Evolutionary conservation across 345 rosid genomes (phyloP).

Genomic region (Citrus inodora): DNA sequence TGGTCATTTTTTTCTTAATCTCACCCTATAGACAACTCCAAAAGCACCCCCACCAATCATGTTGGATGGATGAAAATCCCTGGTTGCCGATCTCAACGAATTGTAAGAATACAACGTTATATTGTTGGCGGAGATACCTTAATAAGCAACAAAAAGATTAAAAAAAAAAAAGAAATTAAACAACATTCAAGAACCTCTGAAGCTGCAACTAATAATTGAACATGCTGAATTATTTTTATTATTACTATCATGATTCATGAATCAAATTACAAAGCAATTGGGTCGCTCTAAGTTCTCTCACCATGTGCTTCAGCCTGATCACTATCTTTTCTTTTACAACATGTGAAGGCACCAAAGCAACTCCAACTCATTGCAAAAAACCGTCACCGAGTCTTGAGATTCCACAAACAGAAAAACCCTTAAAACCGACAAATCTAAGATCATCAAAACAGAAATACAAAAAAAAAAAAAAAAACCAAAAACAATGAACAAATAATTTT

Average conservation of each 20-base stretch:
- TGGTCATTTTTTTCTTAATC: slow-evolving; percentile 2
- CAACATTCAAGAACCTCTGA: slow-evolving; percentile 8
- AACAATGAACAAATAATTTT: neutral
- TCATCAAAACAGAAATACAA: neutral
- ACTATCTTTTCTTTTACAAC: slow-evolving; percentile 33
- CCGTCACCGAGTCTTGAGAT: neutral
- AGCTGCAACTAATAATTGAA: neutral
- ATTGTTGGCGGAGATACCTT: slow-evolving; percentile 64
- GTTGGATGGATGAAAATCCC: slow-evolving; percentile 58
- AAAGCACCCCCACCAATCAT: slow-evolving; percentile 79
- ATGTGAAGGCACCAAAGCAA: slow-evolving; percentile 45
- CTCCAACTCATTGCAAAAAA: slow-evolving; percentile 44
- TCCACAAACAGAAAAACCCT: slow-evolving; percentile 8
- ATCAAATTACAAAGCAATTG: neutral
- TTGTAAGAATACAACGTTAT: slow-evolving; percentile 70
- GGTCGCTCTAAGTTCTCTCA: slow-evolving; percentile 14
- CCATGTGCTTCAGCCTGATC: slow-evolving; percentile 42
- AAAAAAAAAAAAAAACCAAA: neutral
- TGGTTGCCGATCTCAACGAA: slow-evolving; percentile 75
- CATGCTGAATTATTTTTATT: too few species aligned
- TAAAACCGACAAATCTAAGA: slow-evolving; percentile 17
- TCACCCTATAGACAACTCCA: slow-evolving; percentile 87
- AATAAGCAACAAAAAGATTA: slow-evolving; percentile 5
- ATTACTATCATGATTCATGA: neutral
- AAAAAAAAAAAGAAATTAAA: neutral